phyloP scores from a whole-genome alignment of 345 rosid species.

The Lepidium didymum region DNA sequence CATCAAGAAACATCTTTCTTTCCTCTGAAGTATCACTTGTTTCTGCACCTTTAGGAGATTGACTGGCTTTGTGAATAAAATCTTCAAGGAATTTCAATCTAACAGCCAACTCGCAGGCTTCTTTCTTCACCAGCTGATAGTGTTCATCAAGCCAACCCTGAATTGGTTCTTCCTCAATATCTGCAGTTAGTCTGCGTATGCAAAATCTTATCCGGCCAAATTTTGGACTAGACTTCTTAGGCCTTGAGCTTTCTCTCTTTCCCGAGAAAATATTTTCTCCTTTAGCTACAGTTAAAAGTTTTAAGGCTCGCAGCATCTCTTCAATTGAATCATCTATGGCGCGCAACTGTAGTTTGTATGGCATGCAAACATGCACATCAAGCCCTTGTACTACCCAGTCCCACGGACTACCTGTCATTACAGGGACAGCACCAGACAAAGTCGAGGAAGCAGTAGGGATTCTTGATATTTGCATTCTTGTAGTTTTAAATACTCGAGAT shows the following conservation, averaged over 20 bases:
- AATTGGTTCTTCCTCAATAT: conserved; percentile 94
- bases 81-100: conserved; percentile 82
- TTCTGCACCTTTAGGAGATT: conserved; percentile 44
- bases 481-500: conserved; percentile 64
- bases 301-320: conserved; percentile 87
- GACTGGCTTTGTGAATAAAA: conserved; percentile 37
- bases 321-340: conserved; percentile 94
- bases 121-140: conserved; percentile 69
- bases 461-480: conserved; percentile 92
- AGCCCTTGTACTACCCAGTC: conserved; percentile 92
- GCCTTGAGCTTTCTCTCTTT: conserved; percentile 60
- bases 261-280: conserved; percentile 42
- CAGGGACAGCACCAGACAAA: conserved; percentile 46
- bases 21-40: conserved; percentile 40
- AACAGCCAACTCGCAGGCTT: conserved; percentile 85
- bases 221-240: conserved; percentile 68
- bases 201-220: conserved; percentile 70
- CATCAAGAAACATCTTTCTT: conserved; percentile 46
- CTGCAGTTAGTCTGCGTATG: conserved; percentile 67
- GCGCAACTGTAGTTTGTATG: conserved; percentile 84
- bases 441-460: conserved; percentile 56
- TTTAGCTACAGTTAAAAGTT: conserved; percentile 68
- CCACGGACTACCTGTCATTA: conserved; percentile 28
- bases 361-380: conserved; percentile 79
- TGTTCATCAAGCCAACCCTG: conserved; percentile 99